Base-by-base conservation (phyloP, 1,139 yeast genomes). In the Scheffersomyces lignicola region DNA sequence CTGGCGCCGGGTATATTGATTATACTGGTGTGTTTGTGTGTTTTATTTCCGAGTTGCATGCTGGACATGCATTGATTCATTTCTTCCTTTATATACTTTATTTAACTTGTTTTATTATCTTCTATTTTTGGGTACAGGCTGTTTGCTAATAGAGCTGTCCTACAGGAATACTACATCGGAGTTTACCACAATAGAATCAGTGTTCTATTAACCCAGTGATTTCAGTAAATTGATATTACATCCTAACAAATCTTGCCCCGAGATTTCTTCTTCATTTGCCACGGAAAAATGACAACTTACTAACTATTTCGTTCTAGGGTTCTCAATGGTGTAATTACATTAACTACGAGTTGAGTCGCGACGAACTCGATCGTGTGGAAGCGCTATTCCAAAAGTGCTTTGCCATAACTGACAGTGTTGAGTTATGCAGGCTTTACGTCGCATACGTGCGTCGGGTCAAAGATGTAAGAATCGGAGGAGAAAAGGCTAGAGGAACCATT, bases 391-490 rank as follows among this genome's bases (percentile, higher is more conserved):
- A 74, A 18, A 67, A 78, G 39, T 78, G 86, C 45, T 68, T 88
- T 39, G 73, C 76, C 3, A 66, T 72, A 21, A 76, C 83, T 7
- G 76, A 73, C 32, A 73, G 78, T 47, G 80, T 86, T 26, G 76
- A 76, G 22, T 62, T 92, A 22, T 90, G 94, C 80, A 70, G 80
- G 34, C 62, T 76, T 24, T 92, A 92, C 56, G 76, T 92, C 24
- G 78, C 78, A 29, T 89, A 87, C 53, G 89, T 87, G 29, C 78
- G 92, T 43, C 71, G 92, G 42, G 83, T 80, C 27, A 86, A 89
- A 54, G 87, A 86, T 52, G 73, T 85, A 16, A 76, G 81, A 33
- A 83, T 92, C 2, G 95, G 94, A 17, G 95, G 95, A 22, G 95
- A 86, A 48, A 80, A 78, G 44, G 94, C 96, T 1, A 72, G 96